A percentile compares a stretch with the other conserved stretches of the same genome.
Evolutionary conservation across 73 alveolate species (phyloP).

Genomic region (Breviolum minutum): DNA sequence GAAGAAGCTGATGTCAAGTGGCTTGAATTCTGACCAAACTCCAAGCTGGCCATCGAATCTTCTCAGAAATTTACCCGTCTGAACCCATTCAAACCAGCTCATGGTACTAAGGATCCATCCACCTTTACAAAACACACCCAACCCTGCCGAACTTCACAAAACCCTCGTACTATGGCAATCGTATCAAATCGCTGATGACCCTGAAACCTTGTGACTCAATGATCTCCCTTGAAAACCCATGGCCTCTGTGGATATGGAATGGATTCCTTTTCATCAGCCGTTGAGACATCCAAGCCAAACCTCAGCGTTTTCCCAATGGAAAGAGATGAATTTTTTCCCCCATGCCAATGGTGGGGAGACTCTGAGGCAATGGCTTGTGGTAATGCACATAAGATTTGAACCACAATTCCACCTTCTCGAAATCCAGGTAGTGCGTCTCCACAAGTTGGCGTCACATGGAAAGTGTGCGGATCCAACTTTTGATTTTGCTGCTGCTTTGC

Average conservation of each 20-base stretch:
- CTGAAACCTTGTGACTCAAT: background rate
- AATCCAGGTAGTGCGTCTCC: slow-evolving; percentile 82
- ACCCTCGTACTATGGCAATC: background rate
- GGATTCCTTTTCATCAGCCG: slow-evolving; percentile 74
- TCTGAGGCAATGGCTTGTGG: slow-evolving; percentile 42
- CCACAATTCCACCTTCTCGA: slow-evolving; percentile 91
- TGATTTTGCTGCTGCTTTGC: background rate
- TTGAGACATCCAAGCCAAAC: slow-evolving; percentile 88
- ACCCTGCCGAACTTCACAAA: background rate
- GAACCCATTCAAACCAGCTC: background rate
- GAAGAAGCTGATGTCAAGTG: no score
- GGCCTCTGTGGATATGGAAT: slow-evolving; percentile 80
- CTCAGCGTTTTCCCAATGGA: background rate
- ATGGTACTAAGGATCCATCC: background rate
- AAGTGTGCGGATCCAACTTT: background rate
- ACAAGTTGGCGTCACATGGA: background rate
- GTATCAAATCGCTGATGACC: background rate
- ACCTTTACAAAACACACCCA: background rate
- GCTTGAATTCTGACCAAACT: no score
- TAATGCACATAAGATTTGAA: slow-evolving; percentile 76
- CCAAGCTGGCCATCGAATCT: no score
- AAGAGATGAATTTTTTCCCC: background rate
- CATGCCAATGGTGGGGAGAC: background rate
- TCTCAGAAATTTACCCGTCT: no score
- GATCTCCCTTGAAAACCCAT: background rate